Conservation (phyloP, 352 stramenopile species). For the Phytopythium delawarense region DNA sequence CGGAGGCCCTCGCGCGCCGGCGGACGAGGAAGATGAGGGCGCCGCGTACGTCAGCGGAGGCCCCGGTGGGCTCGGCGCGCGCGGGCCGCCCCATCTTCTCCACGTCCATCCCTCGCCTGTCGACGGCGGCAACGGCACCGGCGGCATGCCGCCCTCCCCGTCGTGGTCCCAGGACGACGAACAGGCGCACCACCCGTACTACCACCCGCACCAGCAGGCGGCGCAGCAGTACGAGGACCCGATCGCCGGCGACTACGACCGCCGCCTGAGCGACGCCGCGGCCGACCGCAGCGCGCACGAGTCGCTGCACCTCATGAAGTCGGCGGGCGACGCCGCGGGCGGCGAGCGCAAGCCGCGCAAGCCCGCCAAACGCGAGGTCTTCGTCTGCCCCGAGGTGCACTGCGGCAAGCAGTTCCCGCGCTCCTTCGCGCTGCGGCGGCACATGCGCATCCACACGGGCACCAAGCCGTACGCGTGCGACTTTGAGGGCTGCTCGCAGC, state of each 20-base stretch:
- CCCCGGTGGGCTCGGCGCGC: constrained; percentile 11
- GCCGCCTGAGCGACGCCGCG: background rate
- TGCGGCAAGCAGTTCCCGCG: constrained; percentile 84
- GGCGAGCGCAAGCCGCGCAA: constrained; percentile 4
- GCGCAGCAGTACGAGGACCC: constrained; percentile 23
- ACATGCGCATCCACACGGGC: constrained; percentile 84
- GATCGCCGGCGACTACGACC: background rate
- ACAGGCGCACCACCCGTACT: constrained; percentile 1
- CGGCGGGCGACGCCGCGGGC: constrained; percentile 4
- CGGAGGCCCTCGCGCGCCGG: constrained; percentile 6
- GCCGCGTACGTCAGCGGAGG: constrained; percentile 10
- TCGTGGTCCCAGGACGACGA: constrained; percentile 1
- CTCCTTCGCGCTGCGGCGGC: constrained; percentile 75
- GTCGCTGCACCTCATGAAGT: constrained; percentile 8
- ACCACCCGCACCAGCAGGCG: constrained; percentile 3
- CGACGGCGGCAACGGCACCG: background rate
- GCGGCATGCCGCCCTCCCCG: constrained; percentile 2
- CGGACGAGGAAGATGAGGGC: constrained; percentile 1
- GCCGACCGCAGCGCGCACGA: constrained; percentile 2
- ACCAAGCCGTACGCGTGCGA: constrained; percentile 82
- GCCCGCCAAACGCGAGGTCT: constrained; percentile 34
- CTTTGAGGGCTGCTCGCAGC: constrained; percentile 63
- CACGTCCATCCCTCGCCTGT: constrained; percentile 26
- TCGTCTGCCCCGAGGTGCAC: constrained; percentile 67
- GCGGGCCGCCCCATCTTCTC: constrained; percentile 17